Evolutionary conservation across 1,284 basidiomycete species (phyloP).

Genomic region (Lentinula novae-zelandiae): DNA sequence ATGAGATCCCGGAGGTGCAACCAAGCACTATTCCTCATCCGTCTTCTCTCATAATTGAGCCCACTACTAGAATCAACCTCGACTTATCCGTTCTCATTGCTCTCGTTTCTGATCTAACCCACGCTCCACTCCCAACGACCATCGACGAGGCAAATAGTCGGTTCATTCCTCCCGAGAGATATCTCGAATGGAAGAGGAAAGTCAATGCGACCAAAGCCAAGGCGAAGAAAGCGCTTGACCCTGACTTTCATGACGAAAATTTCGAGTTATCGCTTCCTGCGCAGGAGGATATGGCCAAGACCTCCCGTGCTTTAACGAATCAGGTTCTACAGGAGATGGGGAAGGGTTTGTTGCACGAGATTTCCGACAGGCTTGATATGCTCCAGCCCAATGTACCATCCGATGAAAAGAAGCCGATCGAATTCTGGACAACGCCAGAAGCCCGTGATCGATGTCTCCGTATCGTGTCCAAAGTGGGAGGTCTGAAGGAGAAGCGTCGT

Average conservation of each 20-base stretch:
- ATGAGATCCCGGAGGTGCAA: conserved; percentile 20
- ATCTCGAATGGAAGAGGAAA: conserved; percentile 50
- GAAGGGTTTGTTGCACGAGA: conserved; percentile 60
- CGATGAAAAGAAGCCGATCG: conserved; percentile 24
- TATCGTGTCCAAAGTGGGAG: conserved; percentile 73
- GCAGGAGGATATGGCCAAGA: conserved; percentile 37
- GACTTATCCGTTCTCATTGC: conserved; percentile 83
- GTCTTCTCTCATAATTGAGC: conserved; percentile 25
- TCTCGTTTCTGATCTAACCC: conserved; percentile 78
- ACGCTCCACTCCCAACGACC: conserved; percentile 59
- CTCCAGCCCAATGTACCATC: conserved; percentile 7
- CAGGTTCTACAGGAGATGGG: conserved; percentile 74
- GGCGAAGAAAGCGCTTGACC: conserved; percentile 6
- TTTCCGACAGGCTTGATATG: conserved; percentile 42
- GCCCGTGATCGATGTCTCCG: conserved; percentile 64
- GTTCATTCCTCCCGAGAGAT: conserved; percentile 52
- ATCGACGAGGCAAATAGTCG: conserved; percentile 56
- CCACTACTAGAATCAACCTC: conserved; percentile 65
- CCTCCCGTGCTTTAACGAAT: conserved; percentile 59
- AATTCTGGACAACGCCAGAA: conserved; percentile 79
- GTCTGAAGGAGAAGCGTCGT: conserved; percentile 55
- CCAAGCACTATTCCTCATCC: conserved; percentile 14
- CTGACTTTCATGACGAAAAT: conserved; percentile 8
- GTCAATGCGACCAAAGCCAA: conserved; percentile 23
- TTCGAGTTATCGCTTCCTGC: conserved; percentile 12